These are phyloP conservation scores for Guyanaporus albipodus DNA, from an alignment of 768 basidiomycete species.

Conservation along the genomic window DNA sequence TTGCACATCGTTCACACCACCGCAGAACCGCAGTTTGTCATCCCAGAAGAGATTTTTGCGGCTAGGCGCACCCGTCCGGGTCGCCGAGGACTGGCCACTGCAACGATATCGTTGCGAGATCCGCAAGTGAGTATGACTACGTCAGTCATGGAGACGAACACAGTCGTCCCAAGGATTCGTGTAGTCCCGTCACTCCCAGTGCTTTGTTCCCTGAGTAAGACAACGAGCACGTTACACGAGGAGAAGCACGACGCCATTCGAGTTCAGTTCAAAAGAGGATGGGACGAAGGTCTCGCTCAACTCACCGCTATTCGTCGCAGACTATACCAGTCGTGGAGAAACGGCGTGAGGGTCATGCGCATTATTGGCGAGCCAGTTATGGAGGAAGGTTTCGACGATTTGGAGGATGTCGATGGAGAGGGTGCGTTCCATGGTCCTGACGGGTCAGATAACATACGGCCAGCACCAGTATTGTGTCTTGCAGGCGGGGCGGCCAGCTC, in stretches of 20 bases:
- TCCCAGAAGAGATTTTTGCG: background rate
- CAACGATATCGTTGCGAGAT: slow-evolving; percentile 58
- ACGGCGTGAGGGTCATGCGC: slow-evolving; percentile 43
- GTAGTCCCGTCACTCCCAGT: slow-evolving; percentile 53
- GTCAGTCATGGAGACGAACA: slow-evolving; percentile 9
- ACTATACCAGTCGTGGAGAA: slow-evolving; percentile 42
- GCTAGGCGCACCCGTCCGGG: slow-evolving; percentile 38
- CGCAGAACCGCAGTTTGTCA: background rate
- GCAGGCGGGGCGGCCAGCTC: slow-evolving; percentile 29
- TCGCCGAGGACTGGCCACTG: slow-evolving; percentile 58
- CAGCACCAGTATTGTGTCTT: slow-evolving; percentile 37
- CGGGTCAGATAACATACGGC: slow-evolving; percentile 6
- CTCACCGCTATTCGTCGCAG: slow-evolving; percentile 47
- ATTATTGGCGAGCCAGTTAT: slow-evolving; percentile 29
- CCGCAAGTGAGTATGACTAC: slow-evolving; percentile 17
- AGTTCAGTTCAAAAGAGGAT: slow-evolving; percentile 56
- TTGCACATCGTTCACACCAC: slow-evolving; percentile 13
- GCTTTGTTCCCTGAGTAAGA: slow-evolving; percentile 48
- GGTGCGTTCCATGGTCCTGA: slow-evolving; percentile 24
- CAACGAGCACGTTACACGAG: slow-evolving; percentile 26
- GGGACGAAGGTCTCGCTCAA: slow-evolving; percentile 55
- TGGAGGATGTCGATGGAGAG: slow-evolving; percentile 32
- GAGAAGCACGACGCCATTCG: slow-evolving; percentile 40
- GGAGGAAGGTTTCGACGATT: slow-evolving; percentile 33
- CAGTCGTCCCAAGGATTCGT: slow-evolving; percentile 41